Conservation (phyloP, 1,139 yeast genomes). For the Hansenula sp. region DNA sequence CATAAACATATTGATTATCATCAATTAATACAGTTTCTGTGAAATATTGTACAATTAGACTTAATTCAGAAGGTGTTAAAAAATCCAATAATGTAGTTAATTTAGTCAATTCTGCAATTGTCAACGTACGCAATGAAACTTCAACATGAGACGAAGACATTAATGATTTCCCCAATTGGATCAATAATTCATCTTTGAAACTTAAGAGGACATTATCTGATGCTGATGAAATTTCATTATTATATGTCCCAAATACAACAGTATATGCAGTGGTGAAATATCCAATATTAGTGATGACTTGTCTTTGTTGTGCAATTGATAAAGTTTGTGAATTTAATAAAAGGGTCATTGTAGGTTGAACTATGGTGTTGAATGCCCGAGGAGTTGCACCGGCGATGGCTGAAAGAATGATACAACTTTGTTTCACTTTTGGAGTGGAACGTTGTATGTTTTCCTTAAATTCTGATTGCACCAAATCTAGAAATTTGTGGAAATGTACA, state of each 20-base stretch:
- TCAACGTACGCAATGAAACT: conserved; percentile 60
- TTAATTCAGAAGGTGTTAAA: conserved; percentile 49
- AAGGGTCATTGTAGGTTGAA: conserved; percentile 33
- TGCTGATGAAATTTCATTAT: conserved; percentile 7
- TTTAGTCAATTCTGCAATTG: conserved; percentile 60
- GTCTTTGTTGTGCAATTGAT: conserved; percentile 47
- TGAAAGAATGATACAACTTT: conserved; percentile 56
- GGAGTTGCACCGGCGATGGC: conserved; percentile 44
- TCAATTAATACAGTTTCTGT: conserved; percentile 55
- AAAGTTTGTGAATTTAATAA: conserved; percentile 33
- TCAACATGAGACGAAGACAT: conserved; percentile 64
- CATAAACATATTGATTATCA: conserved; percentile 35
- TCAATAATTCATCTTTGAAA: conserved; percentile 63
- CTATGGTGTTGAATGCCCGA: conserved; percentile 42
- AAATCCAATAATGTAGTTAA: conserved; percentile 43
- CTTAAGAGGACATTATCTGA: conserved; percentile 30
- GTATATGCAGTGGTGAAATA: conserved; percentile 44
- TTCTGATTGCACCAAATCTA: conserved; percentile 47
- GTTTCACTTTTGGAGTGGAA: conserved; percentile 48
- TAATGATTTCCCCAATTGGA: conserved; percentile 61
- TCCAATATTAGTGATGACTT: conserved; percentile 53
- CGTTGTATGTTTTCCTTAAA: conserved; percentile 46
- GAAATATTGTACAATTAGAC: conserved; percentile 61
- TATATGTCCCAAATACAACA: conserved; percentile 27
- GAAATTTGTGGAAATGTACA: conserved; percentile 31